Evolutionary conservation across 257 asterid species (phyloP), one percentile per base, ranked within the genome.

Genomic region (Solanum acaule): DNA sequence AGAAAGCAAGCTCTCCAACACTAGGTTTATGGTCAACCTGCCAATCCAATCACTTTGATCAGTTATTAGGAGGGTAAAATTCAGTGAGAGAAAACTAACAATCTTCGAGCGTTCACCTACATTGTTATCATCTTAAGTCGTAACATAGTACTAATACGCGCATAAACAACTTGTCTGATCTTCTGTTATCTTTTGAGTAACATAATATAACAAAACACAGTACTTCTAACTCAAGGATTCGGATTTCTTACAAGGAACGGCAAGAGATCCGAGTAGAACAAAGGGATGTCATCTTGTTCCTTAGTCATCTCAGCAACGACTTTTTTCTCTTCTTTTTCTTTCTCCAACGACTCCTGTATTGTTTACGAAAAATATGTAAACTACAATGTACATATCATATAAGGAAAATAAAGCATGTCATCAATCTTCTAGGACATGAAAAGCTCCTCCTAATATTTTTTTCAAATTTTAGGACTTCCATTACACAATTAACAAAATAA

Each of bases 201-300:
- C 37, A 3, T 29, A 25, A 20, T 11, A 37, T 14, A 79, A 10
- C 31, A 56, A 23, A 84, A 22, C 13, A 76, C 52, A 14, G 20
- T 49, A 52, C 63, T 6, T 81, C 42, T 5, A 81, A 18, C 29
- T 29, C 35, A 40, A 67, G 52, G 49, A 38, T 12, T 25, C 72
- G 3, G 40, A 46, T 16, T 42, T 68, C 98, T 92, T 90, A 95
- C 98, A 63, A 96, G 99, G 89, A 96, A 98, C 6, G 98, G 98
- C 96, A 96, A 93, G 87, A 95, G 88, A 93, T 96, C 98, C 0
- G 99, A 95, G 88, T 96, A 96, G 93, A 96, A 96, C 86, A 96
- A 93, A 33, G 98, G 85, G 72, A 93, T 90, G 23, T 96, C 99
- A 78, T 96, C 98, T 37, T 91, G 95, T 82, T 89, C 92, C 23